Percentiles rank a stretch among this genome's conserved stretches.
phyloP scores from a whole-genome alignment of 495 filamentous ascomycete species.

The Thozetella sp. region DNA sequence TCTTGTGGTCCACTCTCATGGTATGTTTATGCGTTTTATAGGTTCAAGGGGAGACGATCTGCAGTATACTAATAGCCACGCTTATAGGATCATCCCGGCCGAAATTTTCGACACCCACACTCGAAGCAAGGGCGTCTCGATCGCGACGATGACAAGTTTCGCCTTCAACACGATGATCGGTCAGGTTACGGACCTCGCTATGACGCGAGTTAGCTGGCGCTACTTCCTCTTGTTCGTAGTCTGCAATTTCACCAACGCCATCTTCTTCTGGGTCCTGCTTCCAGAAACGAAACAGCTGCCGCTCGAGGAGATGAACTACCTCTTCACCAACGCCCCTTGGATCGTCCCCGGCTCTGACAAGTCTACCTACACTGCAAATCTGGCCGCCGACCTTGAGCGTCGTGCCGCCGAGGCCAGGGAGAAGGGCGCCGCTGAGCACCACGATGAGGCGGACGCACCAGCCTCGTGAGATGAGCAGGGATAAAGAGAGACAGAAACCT shows the following conservation, averaged over 20 bases:
- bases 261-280: not conserved
- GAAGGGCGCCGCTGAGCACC: too few relatives aligned
- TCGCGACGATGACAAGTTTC: constrained; percentile 66
- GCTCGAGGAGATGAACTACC: constrained; percentile 71
- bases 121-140: constrained; percentile 65
- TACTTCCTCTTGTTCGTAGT: not conserved
- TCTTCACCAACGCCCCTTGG: constrained; percentile 70
- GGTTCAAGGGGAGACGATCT: not conserved
- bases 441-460: too few relatives aligned
- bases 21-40: not conserved
- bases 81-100: constrained; percentile 60
- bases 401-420: constrained; percentile 2
- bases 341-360: constrained; percentile 52
- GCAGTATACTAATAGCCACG: constrained; percentile 2
- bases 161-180: constrained; percentile 78
- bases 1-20: constrained; percentile 63
- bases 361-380: not conserved
- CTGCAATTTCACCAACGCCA: constrained; percentile 3
- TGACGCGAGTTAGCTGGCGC: constrained; percentile 20
- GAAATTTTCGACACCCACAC: constrained; percentile 74
- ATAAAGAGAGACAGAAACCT: too few relatives aligned
- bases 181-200: constrained; percentile 65
- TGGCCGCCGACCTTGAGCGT: constrained; percentile 5
- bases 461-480: too few relatives aligned
- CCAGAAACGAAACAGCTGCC: constrained; percentile 4